Conservation (phyloP, 805 yeast genomes). For the Yueomyces sinensis region DNA sequence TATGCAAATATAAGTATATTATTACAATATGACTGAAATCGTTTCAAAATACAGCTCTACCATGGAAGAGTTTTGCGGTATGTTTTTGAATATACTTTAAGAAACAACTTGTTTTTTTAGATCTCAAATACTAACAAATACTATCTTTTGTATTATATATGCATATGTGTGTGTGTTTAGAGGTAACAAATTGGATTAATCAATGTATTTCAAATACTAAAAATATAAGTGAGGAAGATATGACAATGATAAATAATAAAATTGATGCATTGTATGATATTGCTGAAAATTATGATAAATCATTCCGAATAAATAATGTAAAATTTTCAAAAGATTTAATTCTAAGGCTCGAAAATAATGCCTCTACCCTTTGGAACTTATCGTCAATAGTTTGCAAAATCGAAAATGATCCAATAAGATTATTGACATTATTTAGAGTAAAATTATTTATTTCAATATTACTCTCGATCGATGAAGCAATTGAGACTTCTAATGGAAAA, state of each 20-base stretch:
- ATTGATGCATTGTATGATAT: constrained; percentile 18
- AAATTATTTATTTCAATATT: constrained; percentile 23
- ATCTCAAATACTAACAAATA: neutral
- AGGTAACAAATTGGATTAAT: constrained; percentile 13
- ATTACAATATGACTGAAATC: constrained; percentile 6
- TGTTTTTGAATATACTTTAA: no score
- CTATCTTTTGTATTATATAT: neutral
- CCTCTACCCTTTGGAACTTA: constrained; percentile 28
- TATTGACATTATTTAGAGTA: constrained; percentile 6
- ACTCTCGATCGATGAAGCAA: constrained; percentile 21
- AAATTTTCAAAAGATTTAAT: constrained; percentile 8
- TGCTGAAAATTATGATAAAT: constrained; percentile 21
- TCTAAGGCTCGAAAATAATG: constrained; percentile 17
- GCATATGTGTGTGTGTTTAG: no score
- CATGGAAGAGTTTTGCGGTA: constrained; percentile 13
- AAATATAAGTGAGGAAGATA: neutral
- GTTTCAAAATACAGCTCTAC: constrained; percentile 9
- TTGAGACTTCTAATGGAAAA: constrained; percentile 10
- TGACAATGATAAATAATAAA: constrained; percentile 4
- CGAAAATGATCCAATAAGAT: constrained; percentile 3
- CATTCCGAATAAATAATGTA: constrained; percentile 15
- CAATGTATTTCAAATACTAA: constrained; percentile 4
- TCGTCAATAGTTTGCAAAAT: constrained; percentile 18
- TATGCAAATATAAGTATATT: no score
- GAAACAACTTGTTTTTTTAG: neutral